phyloP scores from a whole-genome alignment of 352 stramenopile genomes.

The Phytopythium delawarense region DNA sequence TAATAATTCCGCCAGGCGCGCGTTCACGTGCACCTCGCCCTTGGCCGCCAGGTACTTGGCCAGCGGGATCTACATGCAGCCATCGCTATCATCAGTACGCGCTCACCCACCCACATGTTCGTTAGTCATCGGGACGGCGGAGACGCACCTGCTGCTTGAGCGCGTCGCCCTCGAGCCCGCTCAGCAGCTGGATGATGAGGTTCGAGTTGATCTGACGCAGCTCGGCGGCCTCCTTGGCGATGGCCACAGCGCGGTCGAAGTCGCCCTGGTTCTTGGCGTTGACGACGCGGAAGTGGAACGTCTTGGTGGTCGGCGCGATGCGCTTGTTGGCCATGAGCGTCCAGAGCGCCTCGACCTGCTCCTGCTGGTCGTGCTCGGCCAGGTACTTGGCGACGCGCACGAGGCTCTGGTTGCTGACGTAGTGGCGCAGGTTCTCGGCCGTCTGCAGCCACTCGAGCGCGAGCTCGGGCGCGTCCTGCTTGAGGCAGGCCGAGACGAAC shows the following conservation, averaged over 20 bases:
- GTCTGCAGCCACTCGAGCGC: constrained; percentile 68
- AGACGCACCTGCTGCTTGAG: constrained; percentile 44
- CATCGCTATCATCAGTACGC: constrained; percentile 3
- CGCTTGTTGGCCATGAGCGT: constrained; percentile 40
- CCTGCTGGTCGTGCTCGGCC: constrained; percentile 43
- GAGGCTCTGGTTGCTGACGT: constrained; percentile 76
- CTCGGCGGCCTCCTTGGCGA: constrained; percentile 65
- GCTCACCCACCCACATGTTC: no score
- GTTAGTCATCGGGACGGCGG: not conserved
- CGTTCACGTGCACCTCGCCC: constrained; percentile 71
- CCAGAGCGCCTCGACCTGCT: constrained; percentile 57
- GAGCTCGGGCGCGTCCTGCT: constrained; percentile 46
- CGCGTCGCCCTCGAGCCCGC: constrained; percentile 54
- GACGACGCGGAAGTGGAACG: constrained; percentile 67
- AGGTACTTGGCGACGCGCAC: constrained; percentile 72
- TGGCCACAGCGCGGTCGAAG: constrained; percentile 46
- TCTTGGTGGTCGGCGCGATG: constrained; percentile 60
- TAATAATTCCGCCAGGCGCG: constrained; percentile 50
- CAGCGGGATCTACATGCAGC: constrained; percentile 43
- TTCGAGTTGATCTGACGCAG: constrained; percentile 76
- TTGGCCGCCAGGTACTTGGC: constrained; percentile 80
- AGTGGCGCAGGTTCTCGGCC: constrained; percentile 69
- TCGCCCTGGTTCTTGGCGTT: constrained; percentile 61
- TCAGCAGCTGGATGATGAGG: constrained; percentile 64
- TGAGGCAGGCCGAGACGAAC: constrained; percentile 67